phyloP scores from a whole-genome alignment of 257 asterid genomes.

The Striga asiatica region DNA sequence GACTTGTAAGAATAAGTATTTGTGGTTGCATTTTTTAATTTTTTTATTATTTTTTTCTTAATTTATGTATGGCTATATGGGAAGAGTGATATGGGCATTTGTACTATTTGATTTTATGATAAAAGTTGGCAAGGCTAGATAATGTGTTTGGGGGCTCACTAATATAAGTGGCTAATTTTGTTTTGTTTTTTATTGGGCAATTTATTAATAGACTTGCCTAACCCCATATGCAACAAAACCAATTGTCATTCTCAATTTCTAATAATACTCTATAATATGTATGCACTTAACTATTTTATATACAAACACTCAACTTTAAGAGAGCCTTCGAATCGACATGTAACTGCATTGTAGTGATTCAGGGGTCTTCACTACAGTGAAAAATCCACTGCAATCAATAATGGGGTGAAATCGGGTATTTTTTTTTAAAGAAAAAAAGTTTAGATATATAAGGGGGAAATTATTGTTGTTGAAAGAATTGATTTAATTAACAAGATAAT shows the following conservation, averaged over 20 bases:
- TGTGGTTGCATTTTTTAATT: not conserved
- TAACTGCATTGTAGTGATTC: no score
- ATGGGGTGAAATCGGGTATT: no score
- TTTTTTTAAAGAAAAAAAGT: not conserved
- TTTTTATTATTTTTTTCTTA: not conserved
- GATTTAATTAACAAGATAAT: not conserved
- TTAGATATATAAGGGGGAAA: not conserved
- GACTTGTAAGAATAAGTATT: not conserved
- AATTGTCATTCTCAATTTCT: slow-evolving; percentile 1
- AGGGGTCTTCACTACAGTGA: no score
- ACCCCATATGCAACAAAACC: not conserved
- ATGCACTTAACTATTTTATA: no score
- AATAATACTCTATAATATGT: no score
- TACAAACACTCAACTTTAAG: no score
- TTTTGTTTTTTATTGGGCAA: not conserved
- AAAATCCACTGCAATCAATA: no score
- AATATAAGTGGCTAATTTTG: not conserved
- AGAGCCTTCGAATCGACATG: no score
- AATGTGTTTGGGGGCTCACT: slow-evolving; percentile 10
- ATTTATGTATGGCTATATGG: not conserved
- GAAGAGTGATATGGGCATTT: not conserved
- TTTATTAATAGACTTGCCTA: slow-evolving; percentile 1
- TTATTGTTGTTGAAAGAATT: not conserved
- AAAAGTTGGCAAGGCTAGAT: slow-evolving; percentile 17
- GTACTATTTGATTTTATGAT: not conserved